Evolutionary conservation across 139 green algal genomes (phyloP).

Genomic region (Chlamydomonas schloesseri): DNA sequence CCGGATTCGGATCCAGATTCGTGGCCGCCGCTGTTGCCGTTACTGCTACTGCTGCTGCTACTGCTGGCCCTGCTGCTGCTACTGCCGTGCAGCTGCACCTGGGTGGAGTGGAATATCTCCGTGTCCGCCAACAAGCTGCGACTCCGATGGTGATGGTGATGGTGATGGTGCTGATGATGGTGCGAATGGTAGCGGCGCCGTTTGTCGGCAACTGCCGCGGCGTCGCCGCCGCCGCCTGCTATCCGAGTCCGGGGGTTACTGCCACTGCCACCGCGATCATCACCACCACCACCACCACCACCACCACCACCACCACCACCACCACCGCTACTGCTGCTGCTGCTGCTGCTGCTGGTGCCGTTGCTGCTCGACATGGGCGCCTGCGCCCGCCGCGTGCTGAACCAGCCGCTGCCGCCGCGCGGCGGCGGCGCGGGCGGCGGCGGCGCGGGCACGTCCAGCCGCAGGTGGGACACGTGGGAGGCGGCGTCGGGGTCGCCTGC

Average conservation of each 20-base stretch:
- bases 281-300: too few species aligned
- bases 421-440: neutral
- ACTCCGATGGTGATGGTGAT: too few species aligned
- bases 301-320: too few species aligned
- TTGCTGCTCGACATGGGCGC: too few species aligned
- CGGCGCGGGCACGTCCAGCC: neutral
- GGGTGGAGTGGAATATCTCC: constrained; percentile 22
- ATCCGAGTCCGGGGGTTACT: too few species aligned
- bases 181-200: too few species aligned
- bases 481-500: constrained; percentile 10
- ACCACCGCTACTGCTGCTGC: neutral
- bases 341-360: neutral
- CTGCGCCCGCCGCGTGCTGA: too few species aligned
- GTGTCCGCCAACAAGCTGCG: constrained; percentile 2
- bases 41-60: neutral
- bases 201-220: too few species aligned
- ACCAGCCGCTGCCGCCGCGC: neutral
- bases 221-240: too few species aligned
- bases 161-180: too few species aligned
- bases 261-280: too few species aligned
- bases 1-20: neutral
- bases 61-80: too few species aligned
- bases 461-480: neutral
- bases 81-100: neutral
- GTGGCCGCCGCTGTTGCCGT: neutral